Percentiles rank a stretch among this genome's conserved stretches.
Evolutionary conservation across 768 basidiomycete species (phyloP).

Genomic region (Hemileccinum rubropunctum): DNA sequence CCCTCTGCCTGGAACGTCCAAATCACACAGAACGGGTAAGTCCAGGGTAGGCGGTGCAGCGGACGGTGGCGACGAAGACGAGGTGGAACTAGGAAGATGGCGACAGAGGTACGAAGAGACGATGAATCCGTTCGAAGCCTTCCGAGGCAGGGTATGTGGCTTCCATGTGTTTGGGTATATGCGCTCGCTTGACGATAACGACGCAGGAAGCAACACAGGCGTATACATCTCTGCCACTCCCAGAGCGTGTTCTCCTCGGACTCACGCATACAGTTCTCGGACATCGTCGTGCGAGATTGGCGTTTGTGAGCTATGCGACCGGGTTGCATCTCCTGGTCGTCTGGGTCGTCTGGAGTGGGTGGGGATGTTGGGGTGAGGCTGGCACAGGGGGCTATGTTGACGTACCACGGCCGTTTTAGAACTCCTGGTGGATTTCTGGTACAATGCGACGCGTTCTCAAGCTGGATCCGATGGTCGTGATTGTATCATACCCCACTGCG

Average conservation of each 20-base stretch:
- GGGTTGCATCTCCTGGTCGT: slow-evolving; percentile 79
- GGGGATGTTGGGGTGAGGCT: slow-evolving; percentile 63
- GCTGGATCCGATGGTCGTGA: no score
- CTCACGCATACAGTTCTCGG: slow-evolving; percentile 85
- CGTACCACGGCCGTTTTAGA: slow-evolving; percentile 18
- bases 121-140: slow-evolving; percentile 98
- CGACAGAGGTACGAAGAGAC: slow-evolving; percentile 91
- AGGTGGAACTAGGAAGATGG: slow-evolving; percentile 84
- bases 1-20: slow-evolving; percentile 50
- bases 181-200: not conserved
- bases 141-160: slow-evolving; percentile 82
- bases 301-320: slow-evolving; percentile 86
- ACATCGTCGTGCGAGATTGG: slow-evolving; percentile 83
- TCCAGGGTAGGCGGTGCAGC: not conserved
- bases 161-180: not conserved
- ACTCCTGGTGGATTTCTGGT: no score
- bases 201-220: slow-evolving; percentile 91
- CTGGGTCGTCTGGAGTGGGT: slow-evolving; percentile 53
- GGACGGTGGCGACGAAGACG: slow-evolving; percentile 32
- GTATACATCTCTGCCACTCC: slow-evolving; percentile 85
- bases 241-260: slow-evolving; percentile 84
- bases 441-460: no score
- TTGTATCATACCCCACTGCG: not conserved
- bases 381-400: slow-evolving; percentile 16
- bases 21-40: slow-evolving; percentile 3